Evolutionary conservation across 495 filamentous ascomycete species (phyloP).

Genomic region (Aspergillus campestris): DNA sequence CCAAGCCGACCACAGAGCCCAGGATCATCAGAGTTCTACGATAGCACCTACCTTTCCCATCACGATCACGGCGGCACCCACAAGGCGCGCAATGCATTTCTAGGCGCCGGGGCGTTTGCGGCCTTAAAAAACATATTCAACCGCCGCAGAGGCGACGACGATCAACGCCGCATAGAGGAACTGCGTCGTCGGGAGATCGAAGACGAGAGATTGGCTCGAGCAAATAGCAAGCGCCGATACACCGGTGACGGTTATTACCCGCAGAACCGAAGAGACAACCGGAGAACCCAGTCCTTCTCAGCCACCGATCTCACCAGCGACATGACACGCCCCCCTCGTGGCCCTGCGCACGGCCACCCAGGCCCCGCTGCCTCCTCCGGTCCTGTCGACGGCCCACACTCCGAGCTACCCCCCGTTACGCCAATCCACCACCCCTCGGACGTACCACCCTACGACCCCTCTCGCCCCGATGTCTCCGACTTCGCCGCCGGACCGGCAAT

Average conservation of each 20-base stretch:
- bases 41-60: constrained; percentile 34
- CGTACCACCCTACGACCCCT: constrained; percentile 37
- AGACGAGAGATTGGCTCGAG: constrained; percentile 49
- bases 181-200: constrained; percentile 49
- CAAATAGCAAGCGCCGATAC: constrained; percentile 43
- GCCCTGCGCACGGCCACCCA: constrained; percentile 23
- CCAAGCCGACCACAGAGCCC: constrained; percentile 36
- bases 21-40: constrained; percentile 37
- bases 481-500: constrained; percentile 35
- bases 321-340: constrained; percentile 27
- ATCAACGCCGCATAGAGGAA: constrained; percentile 55
- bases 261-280: constrained; percentile 44
- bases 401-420: constrained; percentile 40
- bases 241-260: constrained; percentile 56
- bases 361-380: constrained; percentile 27
- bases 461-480: constrained; percentile 22
- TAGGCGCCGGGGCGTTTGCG: constrained; percentile 57
- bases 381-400: constrained; percentile 21
- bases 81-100: constrained; percentile 53
- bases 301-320: constrained; percentile 42
- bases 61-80: constrained; percentile 34
- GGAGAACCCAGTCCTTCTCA: constrained; percentile 37
- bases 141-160: constrained; percentile 50
- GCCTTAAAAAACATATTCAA: constrained; percentile 58
- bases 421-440: constrained; percentile 45